A percentile compares a stretch with the other conserved stretches of the same genome.
These are phyloP conservation scores for Epichloe uncinata DNA, from an alignment of 2,329 filamentous ascomycete genomes.

Conservation along the genomic window DNA sequence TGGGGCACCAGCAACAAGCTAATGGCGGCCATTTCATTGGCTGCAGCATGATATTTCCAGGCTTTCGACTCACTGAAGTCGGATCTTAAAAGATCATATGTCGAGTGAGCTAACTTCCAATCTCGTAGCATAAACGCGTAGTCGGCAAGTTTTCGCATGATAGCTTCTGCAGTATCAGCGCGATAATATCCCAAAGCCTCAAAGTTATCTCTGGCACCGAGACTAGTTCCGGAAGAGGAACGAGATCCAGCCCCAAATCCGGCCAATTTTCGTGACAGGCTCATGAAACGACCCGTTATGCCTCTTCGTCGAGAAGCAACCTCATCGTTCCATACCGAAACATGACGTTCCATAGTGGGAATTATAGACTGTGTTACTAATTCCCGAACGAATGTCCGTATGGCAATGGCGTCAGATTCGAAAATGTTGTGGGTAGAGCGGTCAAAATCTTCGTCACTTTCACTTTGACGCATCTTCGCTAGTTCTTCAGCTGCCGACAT, in stretches of 20 bases:
- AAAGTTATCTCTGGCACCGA: conserved; percentile 53
- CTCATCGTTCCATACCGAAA: conserved; percentile 93
- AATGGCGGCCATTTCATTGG: conserved; percentile 88
- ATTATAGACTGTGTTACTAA: conserved; percentile 91
- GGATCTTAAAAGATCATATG: conserved; percentile 75
- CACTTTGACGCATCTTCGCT: conserved; percentile 54
- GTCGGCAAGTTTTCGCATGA: conserved; percentile 86
- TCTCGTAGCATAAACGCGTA: conserved; percentile 96
- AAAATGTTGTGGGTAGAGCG: conserved; percentile 70
- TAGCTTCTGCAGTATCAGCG: conserved; percentile 72
- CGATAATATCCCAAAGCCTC: conserved; percentile 71
- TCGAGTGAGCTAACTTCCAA: conserved; percentile 83
- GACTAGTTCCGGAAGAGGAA: conserved; percentile 39
- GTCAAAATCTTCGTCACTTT: conserved; percentile 54
- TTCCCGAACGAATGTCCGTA: conserved; percentile 82
- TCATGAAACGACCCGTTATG: conserved; percentile 86
- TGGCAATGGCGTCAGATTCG: conserved; percentile 79
- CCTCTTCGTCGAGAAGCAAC: conserved; percentile 82
- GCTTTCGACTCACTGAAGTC: conserved; percentile 95
- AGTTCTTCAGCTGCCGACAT: conserved; percentile 78
- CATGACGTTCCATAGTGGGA: conserved; percentile 87
- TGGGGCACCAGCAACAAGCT: conserved; percentile 68
- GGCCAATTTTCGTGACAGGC: conserved; percentile 78
- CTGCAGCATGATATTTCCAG: conserved; percentile 87
- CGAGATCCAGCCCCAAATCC: conserved; percentile 61